Evolutionary conservation across 352 stramenopile species (phyloP).

Genomic region (Blastocystis sp.): DNA sequence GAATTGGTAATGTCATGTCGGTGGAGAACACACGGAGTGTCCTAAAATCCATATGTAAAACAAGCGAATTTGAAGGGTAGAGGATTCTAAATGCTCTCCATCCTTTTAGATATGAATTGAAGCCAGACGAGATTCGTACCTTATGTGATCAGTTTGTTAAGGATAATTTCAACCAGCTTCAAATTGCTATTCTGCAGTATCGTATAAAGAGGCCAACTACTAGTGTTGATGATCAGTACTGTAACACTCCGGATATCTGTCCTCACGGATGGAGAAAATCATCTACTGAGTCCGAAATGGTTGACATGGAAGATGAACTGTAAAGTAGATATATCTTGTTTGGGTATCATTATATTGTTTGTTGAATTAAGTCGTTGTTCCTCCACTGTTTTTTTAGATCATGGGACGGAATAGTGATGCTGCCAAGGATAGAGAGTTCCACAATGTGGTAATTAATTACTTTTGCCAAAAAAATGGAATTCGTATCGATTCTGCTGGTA

Average conservation of each 20-base stretch:
- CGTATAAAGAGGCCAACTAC: background rate
- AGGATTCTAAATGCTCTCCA: background rate
- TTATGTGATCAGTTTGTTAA: background rate
- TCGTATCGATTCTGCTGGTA: background rate
- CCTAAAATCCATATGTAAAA: conserved; percentile 46
- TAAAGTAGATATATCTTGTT: background rate
- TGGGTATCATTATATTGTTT: background rate
- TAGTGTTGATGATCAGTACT: background rate
- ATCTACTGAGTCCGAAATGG: background rate
- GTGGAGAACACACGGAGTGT: background rate
- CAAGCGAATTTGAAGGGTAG: conserved; percentile 20
- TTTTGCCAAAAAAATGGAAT: background rate
- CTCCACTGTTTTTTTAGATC: background rate
- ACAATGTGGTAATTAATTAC: background rate
- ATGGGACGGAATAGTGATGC: background rate
- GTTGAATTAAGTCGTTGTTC: background rate
- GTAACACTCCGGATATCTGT: background rate
- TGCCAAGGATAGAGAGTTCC: background rate
- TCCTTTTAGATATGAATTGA: conserved; percentile 26
- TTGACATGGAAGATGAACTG: conserved; percentile 2
- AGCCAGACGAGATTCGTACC: background rate
- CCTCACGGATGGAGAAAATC: conserved; percentile 4
- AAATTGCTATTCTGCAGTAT: background rate
- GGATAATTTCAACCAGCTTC: background rate
- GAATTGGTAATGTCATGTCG: conserved; percentile 4